phyloP scores from a whole-genome alignment of 2,329 filamentous ascomycete species.

The Exophiala spinifera region DNA sequence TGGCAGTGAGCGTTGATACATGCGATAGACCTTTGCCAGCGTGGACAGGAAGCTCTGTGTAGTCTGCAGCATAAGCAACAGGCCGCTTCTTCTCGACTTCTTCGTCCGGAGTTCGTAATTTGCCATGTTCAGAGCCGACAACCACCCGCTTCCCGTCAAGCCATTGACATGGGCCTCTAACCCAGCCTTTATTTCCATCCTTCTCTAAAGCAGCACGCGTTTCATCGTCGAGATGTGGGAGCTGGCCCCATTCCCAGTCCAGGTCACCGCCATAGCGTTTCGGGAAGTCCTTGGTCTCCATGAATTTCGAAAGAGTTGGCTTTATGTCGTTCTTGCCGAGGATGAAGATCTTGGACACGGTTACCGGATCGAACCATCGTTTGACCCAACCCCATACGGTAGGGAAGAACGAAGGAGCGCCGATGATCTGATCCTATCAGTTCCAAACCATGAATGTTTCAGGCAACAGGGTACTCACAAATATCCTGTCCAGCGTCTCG shows the following conservation, averaged over 20 bases:
- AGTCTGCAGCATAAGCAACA: constrained; percentile 27
- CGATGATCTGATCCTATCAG: constrained; percentile 63
- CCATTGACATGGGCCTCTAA: constrained; percentile 28
- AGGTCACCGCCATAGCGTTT: constrained; percentile 85
- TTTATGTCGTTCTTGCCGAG: constrained; percentile 70
- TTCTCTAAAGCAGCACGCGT: constrained; percentile 32
- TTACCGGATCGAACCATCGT: constrained; percentile 88
- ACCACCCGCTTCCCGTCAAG: constrained; percentile 26
- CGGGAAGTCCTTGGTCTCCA: constrained; percentile 78
- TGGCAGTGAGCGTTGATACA: not conserved
- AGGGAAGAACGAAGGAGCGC: constrained; percentile 81
- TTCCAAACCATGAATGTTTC: not conserved
- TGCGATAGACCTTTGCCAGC: constrained; percentile 19
- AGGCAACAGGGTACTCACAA: constrained; percentile 44
- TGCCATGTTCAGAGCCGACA: constrained; percentile 29
- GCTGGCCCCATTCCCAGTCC: constrained; percentile 75
- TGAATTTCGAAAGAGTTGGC: constrained; percentile 73
- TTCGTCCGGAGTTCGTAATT: constrained; percentile 18
- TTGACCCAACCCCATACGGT: constrained; percentile 87
- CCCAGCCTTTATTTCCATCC: constrained; percentile 29
- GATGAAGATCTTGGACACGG: constrained; percentile 94
- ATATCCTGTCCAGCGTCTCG: constrained; percentile 83
- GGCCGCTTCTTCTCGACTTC: constrained; percentile 27
- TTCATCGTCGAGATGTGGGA: constrained; percentile 65
- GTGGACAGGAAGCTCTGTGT: constrained; percentile 26